Percentiles rank a stretch among this genome's conserved stretches.
These are phyloP conservation scores for Margaritispora aquatica DNA, from an alignment of 495 filamentous ascomycete genomes.

Conservation along the genomic window DNA sequence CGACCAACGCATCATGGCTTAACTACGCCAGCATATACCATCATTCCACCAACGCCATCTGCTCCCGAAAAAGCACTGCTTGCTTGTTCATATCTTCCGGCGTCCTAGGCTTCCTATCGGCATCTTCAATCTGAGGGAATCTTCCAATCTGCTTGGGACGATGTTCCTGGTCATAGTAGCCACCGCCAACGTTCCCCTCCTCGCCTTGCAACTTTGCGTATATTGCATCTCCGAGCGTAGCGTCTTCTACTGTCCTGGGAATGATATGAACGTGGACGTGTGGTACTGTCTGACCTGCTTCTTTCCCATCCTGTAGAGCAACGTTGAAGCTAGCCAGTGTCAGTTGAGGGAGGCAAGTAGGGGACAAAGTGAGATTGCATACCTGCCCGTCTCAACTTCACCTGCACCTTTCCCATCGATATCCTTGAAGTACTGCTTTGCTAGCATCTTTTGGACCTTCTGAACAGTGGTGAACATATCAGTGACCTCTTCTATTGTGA, in stretches of 20 bases:
- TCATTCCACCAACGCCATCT: slow-evolving; percentile 41
- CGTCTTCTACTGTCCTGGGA: slow-evolving; percentile 56
- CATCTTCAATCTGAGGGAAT: slow-evolving; percentile 57
- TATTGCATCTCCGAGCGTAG: slow-evolving; percentile 42
- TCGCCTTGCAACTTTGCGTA: slow-evolving; percentile 81
- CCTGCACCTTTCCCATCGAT: not conserved
- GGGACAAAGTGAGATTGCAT: not conserved
- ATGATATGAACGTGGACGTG: slow-evolving; percentile 96
- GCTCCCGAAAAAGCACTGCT: slow-evolving; percentile 54
- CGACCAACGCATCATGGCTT: not conserved
- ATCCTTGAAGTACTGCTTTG: slow-evolving; percentile 56
- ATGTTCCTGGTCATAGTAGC: slow-evolving; percentile 40
- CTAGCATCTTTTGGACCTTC: slow-evolving; percentile 69
- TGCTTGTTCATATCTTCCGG: slow-evolving; percentile 76
- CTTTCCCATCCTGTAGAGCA: slow-evolving; percentile 83
- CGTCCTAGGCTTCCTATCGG: slow-evolving; percentile 57
- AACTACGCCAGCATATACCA: not conserved
- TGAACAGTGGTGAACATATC: slow-evolving; percentile 86
- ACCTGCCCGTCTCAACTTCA: slow-evolving; percentile 30
- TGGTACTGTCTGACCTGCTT: slow-evolving; percentile 82
- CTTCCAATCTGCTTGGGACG: slow-evolving; percentile 36
- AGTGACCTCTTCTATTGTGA: slow-evolving; percentile 63
- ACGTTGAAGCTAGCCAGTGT: slow-evolving; percentile 67
- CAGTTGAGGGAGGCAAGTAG: not conserved
- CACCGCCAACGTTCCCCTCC: slow-evolving; percentile 73